These are phyloP conservation scores for Coniochaeta prunicola DNA, from an alignment of 2,329 filamentous ascomycete species.

Conservation along the genomic window DNA sequence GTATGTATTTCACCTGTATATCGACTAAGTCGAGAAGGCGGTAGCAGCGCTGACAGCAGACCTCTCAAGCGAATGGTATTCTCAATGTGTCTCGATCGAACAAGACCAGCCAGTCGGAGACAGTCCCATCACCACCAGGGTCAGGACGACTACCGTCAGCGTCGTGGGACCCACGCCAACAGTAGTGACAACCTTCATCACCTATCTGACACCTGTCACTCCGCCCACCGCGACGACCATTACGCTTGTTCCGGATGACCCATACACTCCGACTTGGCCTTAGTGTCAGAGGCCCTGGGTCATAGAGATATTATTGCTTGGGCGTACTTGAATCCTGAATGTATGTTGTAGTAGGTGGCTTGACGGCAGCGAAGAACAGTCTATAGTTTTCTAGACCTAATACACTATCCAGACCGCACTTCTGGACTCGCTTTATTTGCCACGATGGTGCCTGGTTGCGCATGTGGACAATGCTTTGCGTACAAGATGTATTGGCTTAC, in stretches of 20 bases:
- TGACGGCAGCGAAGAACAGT: too few relatives aligned
- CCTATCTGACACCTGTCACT: constrained; percentile 10
- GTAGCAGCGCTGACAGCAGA: not conserved
- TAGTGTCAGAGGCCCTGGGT: not conserved
- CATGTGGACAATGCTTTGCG: too few relatives aligned
- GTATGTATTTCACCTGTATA: constrained; percentile 5
- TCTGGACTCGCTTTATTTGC: too few relatives aligned
- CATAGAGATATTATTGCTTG: not conserved
- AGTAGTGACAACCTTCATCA: constrained; percentile 15
- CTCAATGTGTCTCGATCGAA: constrained; percentile 14
- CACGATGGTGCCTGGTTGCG: too few relatives aligned
- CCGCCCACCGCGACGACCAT: constrained; percentile 9
- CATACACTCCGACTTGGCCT: constrained; percentile 1
- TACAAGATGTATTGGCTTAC: too few relatives aligned
- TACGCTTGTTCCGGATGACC: constrained; percentile 16
- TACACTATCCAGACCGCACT: too few relatives aligned
- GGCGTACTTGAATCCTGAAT: too few relatives aligned
- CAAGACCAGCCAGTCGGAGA: not conserved
- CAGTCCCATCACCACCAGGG: constrained; percentile 7
- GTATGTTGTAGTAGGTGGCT: too few relatives aligned
- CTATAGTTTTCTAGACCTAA: too few relatives aligned
- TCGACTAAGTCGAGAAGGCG: not conserved
- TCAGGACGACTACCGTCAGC: constrained; percentile 14
- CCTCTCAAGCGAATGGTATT: constrained; percentile 14
- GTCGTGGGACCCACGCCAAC: constrained; percentile 13